These are phyloP conservation scores for Quercus cerris DNA, from an alignment of 306 rosid species.

Conservation along the genomic window DNA sequence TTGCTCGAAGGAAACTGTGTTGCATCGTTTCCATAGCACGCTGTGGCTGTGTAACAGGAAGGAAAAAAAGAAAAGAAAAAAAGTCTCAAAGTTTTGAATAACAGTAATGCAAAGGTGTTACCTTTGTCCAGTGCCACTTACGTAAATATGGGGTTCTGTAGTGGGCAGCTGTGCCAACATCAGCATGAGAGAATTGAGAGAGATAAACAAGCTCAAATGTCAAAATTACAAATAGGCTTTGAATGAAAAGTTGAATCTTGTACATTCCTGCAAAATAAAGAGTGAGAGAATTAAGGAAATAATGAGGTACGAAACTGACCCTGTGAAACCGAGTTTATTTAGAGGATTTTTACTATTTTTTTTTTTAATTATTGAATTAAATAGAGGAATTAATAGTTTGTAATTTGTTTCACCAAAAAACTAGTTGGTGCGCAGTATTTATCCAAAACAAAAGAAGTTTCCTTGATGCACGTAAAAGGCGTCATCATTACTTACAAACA, in stretches of 20 bases:
- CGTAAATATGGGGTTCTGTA: conserved; percentile 61
- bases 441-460: too few species aligned
- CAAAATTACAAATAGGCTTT: conserved; percentile 10
- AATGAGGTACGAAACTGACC: too few species aligned
- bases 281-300: too few species aligned
- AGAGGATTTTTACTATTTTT: too few species aligned
- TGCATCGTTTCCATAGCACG: conserved; percentile 43
- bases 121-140: conserved; percentile 22
- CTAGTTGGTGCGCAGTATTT: too few species aligned
- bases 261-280: conserved; percentile 24
- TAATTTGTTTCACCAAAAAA: too few species aligned
- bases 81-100: background rate
- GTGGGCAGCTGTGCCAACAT: conserved; percentile 63
- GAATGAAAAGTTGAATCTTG: background rate
- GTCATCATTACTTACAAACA: too few species aligned
- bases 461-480: too few species aligned
- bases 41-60: conserved; percentile 39
- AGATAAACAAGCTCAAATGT: conserved; percentile 14
- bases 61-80: background rate
- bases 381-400: too few species aligned
- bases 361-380: too few species aligned
- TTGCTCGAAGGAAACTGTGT: conserved; percentile 51
- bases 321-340: too few species aligned
- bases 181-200: conserved; percentile 23
- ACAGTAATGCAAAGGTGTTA: background rate